A percentile compares a stretch with the other conserved stretches of the same genome.
These are phyloP conservation scores for Russula foetens DNA, from an alignment of 768 basidiomycete genomes.

Conservation along the genomic window DNA sequence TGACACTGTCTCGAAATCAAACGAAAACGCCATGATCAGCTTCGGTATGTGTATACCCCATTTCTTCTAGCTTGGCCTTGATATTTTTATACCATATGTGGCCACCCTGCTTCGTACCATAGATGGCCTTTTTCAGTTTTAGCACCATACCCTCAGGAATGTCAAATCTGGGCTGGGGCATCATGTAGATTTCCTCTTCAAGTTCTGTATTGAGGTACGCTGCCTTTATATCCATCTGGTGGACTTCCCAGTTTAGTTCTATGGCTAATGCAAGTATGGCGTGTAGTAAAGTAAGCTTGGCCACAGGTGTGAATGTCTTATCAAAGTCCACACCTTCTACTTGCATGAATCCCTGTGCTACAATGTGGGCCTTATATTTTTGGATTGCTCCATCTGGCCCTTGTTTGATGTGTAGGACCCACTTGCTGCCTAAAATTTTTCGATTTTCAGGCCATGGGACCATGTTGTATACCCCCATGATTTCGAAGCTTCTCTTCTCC, in stretches of 20 bases:
- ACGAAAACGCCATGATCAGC: not conserved
- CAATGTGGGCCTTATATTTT: slow-evolving; percentile 31
- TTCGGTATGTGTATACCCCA: not conserved
- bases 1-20: accelerated
- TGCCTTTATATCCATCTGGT: not conserved
- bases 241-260: not conserved
- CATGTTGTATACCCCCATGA: slow-evolving; percentile 19
- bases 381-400: slow-evolving; percentile 25
- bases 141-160: not conserved
- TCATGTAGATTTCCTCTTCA: not conserved
- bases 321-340: slow-evolving; percentile 28
- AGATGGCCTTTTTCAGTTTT: not conserved
- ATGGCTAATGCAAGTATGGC: not conserved
- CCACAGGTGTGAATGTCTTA: slow-evolving; percentile 8
- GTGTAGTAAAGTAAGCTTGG: slow-evolving; percentile 15
- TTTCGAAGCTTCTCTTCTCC: not conserved
- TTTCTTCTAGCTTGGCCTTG: accelerated
- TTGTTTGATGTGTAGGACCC: slow-evolving; percentile 30
- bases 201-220: not conserved
- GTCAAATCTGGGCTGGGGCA: not conserved
- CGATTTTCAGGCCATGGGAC: slow-evolving; percentile 20
- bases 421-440: slow-evolving; percentile 25
- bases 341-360: slow-evolving; percentile 33
- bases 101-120: not conserved
- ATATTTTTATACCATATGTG: not conserved